phyloP scores from a whole-genome alignment of 2,329 filamentous ascomycete genomes.

The Delphinella strobiligena region DNA sequence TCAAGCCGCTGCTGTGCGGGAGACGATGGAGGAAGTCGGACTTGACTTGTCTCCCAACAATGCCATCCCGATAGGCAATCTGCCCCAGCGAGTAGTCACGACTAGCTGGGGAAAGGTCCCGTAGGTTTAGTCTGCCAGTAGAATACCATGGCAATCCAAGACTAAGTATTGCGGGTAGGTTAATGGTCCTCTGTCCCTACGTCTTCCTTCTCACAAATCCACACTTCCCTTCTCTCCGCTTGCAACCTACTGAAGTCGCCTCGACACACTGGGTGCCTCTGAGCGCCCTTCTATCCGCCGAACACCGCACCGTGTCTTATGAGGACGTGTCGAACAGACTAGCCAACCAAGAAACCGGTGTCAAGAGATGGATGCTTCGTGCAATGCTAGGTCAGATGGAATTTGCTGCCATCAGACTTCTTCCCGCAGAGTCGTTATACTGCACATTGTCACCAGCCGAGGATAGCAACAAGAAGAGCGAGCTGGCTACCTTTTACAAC shows the following conservation, averaged over 20 bases:
- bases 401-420: conserved; percentile 51
- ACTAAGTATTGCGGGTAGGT: conserved; percentile 23
- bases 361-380: conserved; percentile 43
- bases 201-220: conserved; percentile 51
- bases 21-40: conserved; percentile 56
- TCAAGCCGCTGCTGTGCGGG: conserved; percentile 48
- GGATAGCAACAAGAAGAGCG: conserved; percentile 1
- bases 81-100: conserved; percentile 54
- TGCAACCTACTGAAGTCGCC: conserved; percentile 59
- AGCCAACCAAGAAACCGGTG: conserved; percentile 41
- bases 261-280: conserved; percentile 59
- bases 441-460: conserved; percentile 31
- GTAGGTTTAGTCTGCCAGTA: conserved; percentile 21
- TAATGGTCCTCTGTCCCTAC: conserved; percentile 60
- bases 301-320: conserved; percentile 48
- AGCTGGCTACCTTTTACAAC: neutral
- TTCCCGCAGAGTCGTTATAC: conserved; percentile 49
- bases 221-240: conserved; percentile 42
- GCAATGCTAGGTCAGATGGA: conserved; percentile 53
- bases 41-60: conserved; percentile 38
- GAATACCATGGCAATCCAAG: neutral
- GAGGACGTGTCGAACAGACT: conserved; percentile 53
- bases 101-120: conserved; percentile 54
- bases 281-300: conserved; percentile 46
- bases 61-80: conserved; percentile 39